These are phyloP conservation scores for Aspergillus brunneoviolaceus DNA, from an alignment of 2,329 filamentous ascomycete genomes.

Conservation along the genomic window DNA sequence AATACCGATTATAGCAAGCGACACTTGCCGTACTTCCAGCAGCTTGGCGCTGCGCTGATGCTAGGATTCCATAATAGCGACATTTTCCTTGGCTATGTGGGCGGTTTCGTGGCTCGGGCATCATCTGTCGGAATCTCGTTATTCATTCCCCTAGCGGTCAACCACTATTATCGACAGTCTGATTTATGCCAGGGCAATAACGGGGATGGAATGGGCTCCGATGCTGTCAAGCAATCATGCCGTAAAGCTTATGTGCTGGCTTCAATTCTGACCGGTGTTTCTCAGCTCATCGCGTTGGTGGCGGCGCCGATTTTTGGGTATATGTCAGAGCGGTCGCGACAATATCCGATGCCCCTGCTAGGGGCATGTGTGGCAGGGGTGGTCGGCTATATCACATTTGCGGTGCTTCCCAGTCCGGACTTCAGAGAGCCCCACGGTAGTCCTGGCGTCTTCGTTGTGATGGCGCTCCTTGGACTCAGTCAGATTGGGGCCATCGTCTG, in stretches of 20 bases:
- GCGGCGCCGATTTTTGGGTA: slow-evolving; percentile 87
- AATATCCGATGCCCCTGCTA: slow-evolving; percentile 72
- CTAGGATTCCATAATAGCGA: slow-evolving; percentile 73
- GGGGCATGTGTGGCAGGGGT: slow-evolving; percentile 72
- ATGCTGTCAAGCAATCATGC: slow-evolving; percentile 80
- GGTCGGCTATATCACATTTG: slow-evolving; percentile 74
- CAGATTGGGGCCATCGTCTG: slow-evolving; percentile 97
- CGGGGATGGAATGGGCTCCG: slow-evolving; percentile 30
- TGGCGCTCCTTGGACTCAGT: slow-evolving; percentile 79
- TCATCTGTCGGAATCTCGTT: slow-evolving; percentile 93
- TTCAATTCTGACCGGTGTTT: slow-evolving; percentile 81
- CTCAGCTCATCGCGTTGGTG: slow-evolving; percentile 80
- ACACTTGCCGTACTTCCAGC: slow-evolving; percentile 45
- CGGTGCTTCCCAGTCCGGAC: slow-evolving; percentile 74
- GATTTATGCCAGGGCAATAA: slow-evolving; percentile 67
- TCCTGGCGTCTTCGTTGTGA: slow-evolving; percentile 70
- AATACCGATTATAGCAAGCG: slow-evolving; percentile 6
- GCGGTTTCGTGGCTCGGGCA: slow-evolving; percentile 90
- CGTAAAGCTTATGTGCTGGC: slow-evolving; percentile 83
- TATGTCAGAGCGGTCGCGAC: slow-evolving; percentile 66
- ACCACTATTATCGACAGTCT: slow-evolving; percentile 80
- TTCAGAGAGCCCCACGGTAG: slow-evolving; percentile 67
- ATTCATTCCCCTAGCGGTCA: slow-evolving; percentile 90
- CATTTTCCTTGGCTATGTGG: slow-evolving; percentile 85
- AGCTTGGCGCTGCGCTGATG: slow-evolving; percentile 62